Conservation (phyloP, 2,329 filamentous ascomycete genomes). For the Emericellopsis atlantica region DNA sequence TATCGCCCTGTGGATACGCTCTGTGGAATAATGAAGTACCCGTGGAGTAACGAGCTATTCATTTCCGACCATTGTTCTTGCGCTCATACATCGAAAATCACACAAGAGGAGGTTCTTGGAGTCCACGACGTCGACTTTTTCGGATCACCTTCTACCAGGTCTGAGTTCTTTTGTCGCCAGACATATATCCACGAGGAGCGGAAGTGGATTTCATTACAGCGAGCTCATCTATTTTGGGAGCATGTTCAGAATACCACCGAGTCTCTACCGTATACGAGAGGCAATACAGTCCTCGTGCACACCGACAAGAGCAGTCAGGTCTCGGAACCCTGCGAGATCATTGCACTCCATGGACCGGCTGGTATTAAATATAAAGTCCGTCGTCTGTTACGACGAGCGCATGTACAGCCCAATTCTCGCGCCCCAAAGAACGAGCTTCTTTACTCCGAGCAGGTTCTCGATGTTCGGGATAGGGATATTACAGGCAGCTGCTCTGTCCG, state of each 20-base stretch:
- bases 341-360: conserved; percentile 16
- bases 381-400: conserved; percentile 34
- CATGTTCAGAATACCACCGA: conserved; percentile 14
- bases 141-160: conserved; percentile 27
- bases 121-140: conserved; percentile 48
- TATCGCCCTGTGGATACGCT: conserved; percentile 61
- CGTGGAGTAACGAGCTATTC: conserved; percentile 61
- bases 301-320: conserved; percentile 13
- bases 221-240: conserved; percentile 40
- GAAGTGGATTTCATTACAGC: conserved; percentile 46
- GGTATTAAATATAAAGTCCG: conserved; percentile 14
- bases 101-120: conserved; percentile 40
- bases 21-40: conserved; percentile 55
- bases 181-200: conserved; percentile 49
- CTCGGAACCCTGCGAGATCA: conserved; percentile 51
- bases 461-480: conserved; percentile 26
- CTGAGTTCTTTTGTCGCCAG: conserved; percentile 57
- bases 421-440: conserved; percentile 45
- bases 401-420: conserved; percentile 18
- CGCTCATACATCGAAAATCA: conserved; percentile 29
- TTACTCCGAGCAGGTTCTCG: conserved; percentile 32
- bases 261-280: conserved; percentile 24
- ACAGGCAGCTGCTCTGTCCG: conserved; percentile 46
- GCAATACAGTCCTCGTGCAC: conserved; percentile 47
- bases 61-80: conserved; percentile 69